A percentile compares a stretch with the other conserved stretches of the same genome.
phyloP scores from a whole-genome alignment of 495 filamentous ascomycete species.

The Saxophila tyrrhenica region DNA sequence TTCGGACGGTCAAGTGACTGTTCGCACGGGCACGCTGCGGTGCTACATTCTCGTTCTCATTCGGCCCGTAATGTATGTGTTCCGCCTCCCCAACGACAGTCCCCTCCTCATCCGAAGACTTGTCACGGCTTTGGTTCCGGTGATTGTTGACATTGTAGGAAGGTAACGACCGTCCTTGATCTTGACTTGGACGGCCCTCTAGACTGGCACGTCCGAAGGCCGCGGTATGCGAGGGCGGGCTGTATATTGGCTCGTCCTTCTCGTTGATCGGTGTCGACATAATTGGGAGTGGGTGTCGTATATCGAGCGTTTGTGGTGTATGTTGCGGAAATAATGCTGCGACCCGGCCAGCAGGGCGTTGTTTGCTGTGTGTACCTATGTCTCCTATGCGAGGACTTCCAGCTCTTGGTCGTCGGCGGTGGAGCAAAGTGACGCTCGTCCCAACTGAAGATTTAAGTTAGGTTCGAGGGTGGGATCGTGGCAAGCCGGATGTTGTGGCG shows the following conservation, averaged over 20 bases:
- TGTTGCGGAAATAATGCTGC: neutral
- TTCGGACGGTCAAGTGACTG: conserved; percentile 25
- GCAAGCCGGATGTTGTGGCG: neutral
- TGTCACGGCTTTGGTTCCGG: conserved; percentile 6
- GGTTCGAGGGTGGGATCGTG: neutral
- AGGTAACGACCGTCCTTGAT: conserved; percentile 13
- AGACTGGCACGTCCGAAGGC: neutral
- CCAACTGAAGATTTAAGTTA: neutral
- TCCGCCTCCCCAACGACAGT: conserved; percentile 19
- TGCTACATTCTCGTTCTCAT: conserved; percentile 9
- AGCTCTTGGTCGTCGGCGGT: neutral
- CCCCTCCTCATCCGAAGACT: conserved; percentile 25
- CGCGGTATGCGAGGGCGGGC: conserved; percentile 12
- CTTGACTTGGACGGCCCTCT: conserved; percentile 5
- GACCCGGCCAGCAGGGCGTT: neutral
- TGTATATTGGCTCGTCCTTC: conserved; percentile 29
- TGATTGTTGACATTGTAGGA: conserved; percentile 18
- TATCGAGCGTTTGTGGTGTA: neutral
- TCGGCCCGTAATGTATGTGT: conserved; percentile 14
- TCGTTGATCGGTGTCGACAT: conserved; percentile 48
- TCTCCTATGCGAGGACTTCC: neutral
- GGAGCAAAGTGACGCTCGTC: neutral
- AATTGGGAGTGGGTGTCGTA: conserved; percentile 14
- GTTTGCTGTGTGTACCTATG: no score
- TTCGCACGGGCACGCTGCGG: conserved; percentile 5